Base-by-base conservation (phyloP, 805 yeast species). In the Saturnispora zaruensis region DNA sequence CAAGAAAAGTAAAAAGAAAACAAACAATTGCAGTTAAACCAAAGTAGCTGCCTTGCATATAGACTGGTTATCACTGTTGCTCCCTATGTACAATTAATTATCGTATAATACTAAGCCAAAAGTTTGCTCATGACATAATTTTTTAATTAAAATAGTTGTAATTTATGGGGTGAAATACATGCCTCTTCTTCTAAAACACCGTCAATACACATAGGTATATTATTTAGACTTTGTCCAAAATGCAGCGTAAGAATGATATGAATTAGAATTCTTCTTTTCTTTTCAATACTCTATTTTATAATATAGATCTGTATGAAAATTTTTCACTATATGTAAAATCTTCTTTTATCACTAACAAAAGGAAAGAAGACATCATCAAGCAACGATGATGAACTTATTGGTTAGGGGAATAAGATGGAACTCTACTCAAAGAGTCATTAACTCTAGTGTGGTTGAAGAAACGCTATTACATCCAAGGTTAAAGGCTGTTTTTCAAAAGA, bases 401-500 rank as follows among this genome's bases (percentile, higher is more conserved):
- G 18, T 36, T 13, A 41, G 40, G 36, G 30, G 30, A 13, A 34
- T 36, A 13, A 41, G 45, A 26, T 28, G 40, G 32, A 43, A 20
- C 14, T 40, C 49, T n/a, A 40, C 49, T 7, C 30, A 28, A 3
- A 37, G 33, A n/a, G 36, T 54, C 9, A 52, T 54, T 13, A 52
- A 55, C 9, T 52, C 57, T 6, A 51, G 37, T 20, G 45, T 52
- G 13, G 64, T 64, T 16, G 52, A 49, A 30, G 68, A 65, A n/a
- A 61, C 67, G 2, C 23, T 30, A 3, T 47, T 66, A 26, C 59
- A 65, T 48, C 52, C 55, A 4, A 50, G 54, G 13, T 52, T 68
- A 25, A 62, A 62, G 49, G 41, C 46, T 3, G 61, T 64, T 3
- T 68, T 67, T 47, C 59, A 76, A 20, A 58, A 59, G 4, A 60